Evolutionary conservation across 768 basidiomycete species (phyloP).

Genomic region (Phylloporus sp.): DNA sequence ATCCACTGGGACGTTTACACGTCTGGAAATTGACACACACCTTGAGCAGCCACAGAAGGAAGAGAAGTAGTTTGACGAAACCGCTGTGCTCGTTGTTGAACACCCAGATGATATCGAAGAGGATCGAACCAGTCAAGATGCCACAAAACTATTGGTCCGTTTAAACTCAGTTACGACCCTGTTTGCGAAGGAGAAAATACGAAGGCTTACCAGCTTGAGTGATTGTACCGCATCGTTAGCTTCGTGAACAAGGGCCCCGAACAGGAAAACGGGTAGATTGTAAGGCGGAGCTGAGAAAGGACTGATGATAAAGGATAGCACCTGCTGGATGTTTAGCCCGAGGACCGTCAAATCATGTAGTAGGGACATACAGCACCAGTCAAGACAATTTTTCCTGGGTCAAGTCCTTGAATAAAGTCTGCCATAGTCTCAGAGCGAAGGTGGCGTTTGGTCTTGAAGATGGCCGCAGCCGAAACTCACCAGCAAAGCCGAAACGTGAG

Average conservation of each 20-base stretch:
- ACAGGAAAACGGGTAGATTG: conserved; percentile 81
- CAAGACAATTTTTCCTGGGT: conserved; percentile 66
- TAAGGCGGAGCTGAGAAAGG: conserved; percentile 62
- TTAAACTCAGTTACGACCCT: neutral
- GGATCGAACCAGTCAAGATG: conserved; percentile 53
- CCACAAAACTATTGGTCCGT: conserved; percentile 52
- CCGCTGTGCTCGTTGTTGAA: conserved; percentile 49
- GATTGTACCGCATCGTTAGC: conserved; percentile 60
- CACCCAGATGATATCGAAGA: conserved; percentile 76
- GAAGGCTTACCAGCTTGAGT: conserved; percentile 50
- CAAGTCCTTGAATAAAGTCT: conserved; percentile 69
- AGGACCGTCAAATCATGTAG: neutral
- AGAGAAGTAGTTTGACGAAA: conserved; percentile 51
- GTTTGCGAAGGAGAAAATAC: neutral
- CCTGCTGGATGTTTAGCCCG: conserved; percentile 34
- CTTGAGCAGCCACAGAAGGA: conserved; percentile 59
- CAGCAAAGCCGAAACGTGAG: neutral
- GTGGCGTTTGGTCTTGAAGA: neutral
- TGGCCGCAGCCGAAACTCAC: neutral
- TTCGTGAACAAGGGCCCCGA: conserved; percentile 72
- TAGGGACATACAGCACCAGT: conserved; percentile 50
- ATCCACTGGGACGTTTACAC: neutral
- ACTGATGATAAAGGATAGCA: conserved; percentile 54
- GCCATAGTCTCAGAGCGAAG: conserved; percentile 32
- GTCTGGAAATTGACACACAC: conserved; percentile 25